Evolutionary conservation across 257 asterid genomes (phyloP), one percentile per base, ranked within the genome.

Genomic region (Nicotiana tomentosiformis): DNA sequence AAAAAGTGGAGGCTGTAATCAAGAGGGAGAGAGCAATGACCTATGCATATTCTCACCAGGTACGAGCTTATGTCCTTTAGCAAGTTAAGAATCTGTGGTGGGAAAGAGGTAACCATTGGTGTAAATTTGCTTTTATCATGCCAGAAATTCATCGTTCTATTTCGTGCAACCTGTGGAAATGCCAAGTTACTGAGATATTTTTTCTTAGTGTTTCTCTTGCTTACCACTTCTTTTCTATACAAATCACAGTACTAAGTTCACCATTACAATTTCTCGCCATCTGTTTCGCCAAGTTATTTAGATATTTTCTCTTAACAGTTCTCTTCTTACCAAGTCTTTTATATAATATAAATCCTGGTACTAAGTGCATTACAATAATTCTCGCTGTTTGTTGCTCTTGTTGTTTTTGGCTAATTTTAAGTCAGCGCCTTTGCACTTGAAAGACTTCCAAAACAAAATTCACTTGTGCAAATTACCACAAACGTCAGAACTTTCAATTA

Each of bases 1-100:
- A 83, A 84, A 93, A 90, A 86, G 94, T 91, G 33, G 98, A 96
- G 88, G 99, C 99, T 10, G 91, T 89, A 77, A 87, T 93, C 66
- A 96, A 93, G 87, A 86, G 98, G 89, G 98, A 96, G 88, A 87
- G 98, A 86, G 93, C 97, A 77, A 90, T 93, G 98, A 92, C 97
- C 15, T 95, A 95, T 85, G 97, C 98, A 83, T 92, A 90, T 84
- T 92, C 98, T 79, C 89, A 93, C 86, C 95, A 90, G 97, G 98
- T 95, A 88, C 62, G 43, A 6, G 64, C 70, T 70, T 10, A 7
- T 39, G 32, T 23, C 53, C 35, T 66, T 57, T 14, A 57, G 56
- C 56, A 81, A 10, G 3, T 43, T 12, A 72, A 32, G 32, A 7
- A 70, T 69, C 39, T 39, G 12, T 82, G 61, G 62, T 66, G 55